Evolutionary conservation across 768 basidiomycete species (phyloP), one percentile per base, ranked within the genome.

Genomic region (Boletus huronensis): DNA sequence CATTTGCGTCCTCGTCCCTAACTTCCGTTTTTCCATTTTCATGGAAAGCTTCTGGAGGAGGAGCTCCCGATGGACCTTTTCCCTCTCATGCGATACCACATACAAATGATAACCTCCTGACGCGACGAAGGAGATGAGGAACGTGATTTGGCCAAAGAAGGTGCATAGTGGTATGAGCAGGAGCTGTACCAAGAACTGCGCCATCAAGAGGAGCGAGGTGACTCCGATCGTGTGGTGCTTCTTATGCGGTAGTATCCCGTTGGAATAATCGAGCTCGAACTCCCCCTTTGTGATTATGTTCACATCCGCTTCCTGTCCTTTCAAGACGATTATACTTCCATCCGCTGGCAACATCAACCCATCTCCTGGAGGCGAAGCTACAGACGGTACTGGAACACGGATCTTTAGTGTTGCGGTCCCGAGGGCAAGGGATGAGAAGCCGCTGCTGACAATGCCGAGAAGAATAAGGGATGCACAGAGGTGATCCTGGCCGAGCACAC

Each of bases 51-150:
- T 21, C 14, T 23, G 29, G 29, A 40, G 29, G 39, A 69, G 69
- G 13, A 67, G 57, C 5, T 54, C 50, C 26, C 47, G 31, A 13
- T 71, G 68, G 10, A 57, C 28, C 6, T 23, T 26, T n/a, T 63
- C 52, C 40, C 50, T 59, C n/a, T 77, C 71, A 62, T 75, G 56
- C 1, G 68, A 65, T 5, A 52, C 60, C 46, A 74, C 59, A 23
- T 54, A 70, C 0, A 69, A 38, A 32, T 74, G 73, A 51, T 74
- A 74, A 6, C 23, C 26, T 42, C 72, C 72, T 2, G 72, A 73
- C 9, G 60, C 61, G 17, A 63, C 48, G 42, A 74, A 58, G 23
- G 70, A 62, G 39, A 56, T 0, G 8, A 73, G 65, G 48, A 64
- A 68, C 47, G 65, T 10, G 29, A 73, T 63, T 50, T 73, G 72